Evolutionary conservation across 257 asterid genomes (phyloP), one percentile per base, ranked within the genome.

Genomic region (Asclepias syriaca): DNA sequence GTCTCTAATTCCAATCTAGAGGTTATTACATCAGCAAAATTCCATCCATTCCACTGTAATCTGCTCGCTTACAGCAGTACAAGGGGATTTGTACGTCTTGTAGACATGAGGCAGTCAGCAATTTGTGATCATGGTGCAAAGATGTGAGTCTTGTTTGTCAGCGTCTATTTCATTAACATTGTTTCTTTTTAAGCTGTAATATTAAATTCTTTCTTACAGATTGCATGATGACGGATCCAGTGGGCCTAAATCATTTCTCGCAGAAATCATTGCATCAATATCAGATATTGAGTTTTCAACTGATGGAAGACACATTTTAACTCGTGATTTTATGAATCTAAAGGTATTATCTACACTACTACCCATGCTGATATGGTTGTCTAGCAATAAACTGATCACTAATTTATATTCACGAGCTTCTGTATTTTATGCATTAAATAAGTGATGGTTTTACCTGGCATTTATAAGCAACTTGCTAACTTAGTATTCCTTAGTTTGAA

Each of bases 51-150:
- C 59, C 96, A 89, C 71, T 90, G 97, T 81, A 90, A 90, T 78
- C 81, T 88, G 79, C 85, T 90, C 78, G 96, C 88, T 72, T 89
- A 85, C 79, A 81, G 92, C 84, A 85, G 97, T 87, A 87, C 96
- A 65, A 90, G 89, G 75, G 96, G 96, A 72, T 85, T 73, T 81
- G 78, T 88, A 68, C 93, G 92, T 64, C 83, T 90, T 50, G 92
- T 87, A 59, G 97, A 88, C 85, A 78, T 87, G 92, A 87, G 97
- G 74, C 82, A 85, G 77, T 90, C 97, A 43, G 96, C 97, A 34
- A 75, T 88, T 22, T 90, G 97, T 78, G 97, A 90, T 83, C 77
- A 73, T 58, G 72, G 70, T 69, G 88, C 95, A 67, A 83, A 69
- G 68, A 86, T 88, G 96, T 90, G 82, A 83, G 96, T 16, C 16